Base-by-base conservation (phyloP, 2,329 filamentous ascomycete species). In the Byssochlamys sp. region DNA sequence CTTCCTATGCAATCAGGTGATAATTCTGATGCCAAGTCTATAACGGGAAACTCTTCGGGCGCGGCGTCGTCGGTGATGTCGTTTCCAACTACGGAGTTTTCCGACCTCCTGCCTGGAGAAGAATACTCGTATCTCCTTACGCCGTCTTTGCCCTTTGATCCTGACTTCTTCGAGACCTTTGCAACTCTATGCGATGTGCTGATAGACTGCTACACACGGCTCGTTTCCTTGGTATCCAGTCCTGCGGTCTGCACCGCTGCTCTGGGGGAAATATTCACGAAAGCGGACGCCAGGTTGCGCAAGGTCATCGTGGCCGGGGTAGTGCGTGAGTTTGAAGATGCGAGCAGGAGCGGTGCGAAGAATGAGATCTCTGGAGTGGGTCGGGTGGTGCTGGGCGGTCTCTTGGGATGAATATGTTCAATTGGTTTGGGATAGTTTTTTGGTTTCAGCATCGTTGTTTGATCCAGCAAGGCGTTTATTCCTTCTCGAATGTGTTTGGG, bases 131-230 rank as follows among this genome's bases (percentile, higher is more conserved):
- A 92, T 70, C 80, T 99, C 1, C 81, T 96, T 24, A 97, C 92
- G n/a, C 94, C 94, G 0, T 87, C 86, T 14, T 77, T 99, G 53
- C 94, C 94, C 0, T 99, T 99, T 69, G 91, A 97, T 62, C 94
- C 94, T 0, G 94, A 99, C 73, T 99, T 96, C 68, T 94, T 92
- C 72, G 91, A 95, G 76, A 96, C 91, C 0, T 97, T 97, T 75
- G 88, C 91, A 12, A 96, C 94, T 11, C 80, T 99, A 5, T 97
- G 94, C 76, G 94, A 99, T 69, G 90, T 95, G 2, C 77, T 99
- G 60, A 95, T 96, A 66, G 94, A 97, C 71, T 90, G 86, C 67
- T 99, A 99, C 75, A 85, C 85, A 35, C 84, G 86, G 56, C 83
- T 99, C 28, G 78, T 95, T 66, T 80, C 79, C 50, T 78, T 99